Evolutionary conservation across 495 filamentous ascomycete genomes (phyloP).

Genomic region (Tuber microsphaerosporum): DNA sequence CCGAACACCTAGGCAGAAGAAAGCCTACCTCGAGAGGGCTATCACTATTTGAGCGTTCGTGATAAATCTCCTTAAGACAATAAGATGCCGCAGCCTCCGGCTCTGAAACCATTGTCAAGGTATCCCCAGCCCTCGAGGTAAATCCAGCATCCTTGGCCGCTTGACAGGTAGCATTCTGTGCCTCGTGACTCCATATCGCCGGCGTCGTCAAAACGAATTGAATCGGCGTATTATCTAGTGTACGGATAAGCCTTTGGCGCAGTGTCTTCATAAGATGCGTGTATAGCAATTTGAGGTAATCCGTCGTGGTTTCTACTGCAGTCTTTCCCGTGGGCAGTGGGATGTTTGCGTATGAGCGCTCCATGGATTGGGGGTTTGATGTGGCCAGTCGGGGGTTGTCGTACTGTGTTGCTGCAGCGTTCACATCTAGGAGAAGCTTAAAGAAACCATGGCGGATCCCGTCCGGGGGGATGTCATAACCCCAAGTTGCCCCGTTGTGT

Average conservation of each 20-base stretch:
- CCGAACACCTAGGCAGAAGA: not conserved
- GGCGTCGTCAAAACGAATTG: constrained; percentile 43
- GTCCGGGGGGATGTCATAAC: constrained; percentile 16
- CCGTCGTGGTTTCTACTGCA: constrained; percentile 6
- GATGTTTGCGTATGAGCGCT: constrained; percentile 4
- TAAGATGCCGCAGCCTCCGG: constrained; percentile 42
- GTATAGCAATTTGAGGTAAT: constrained; percentile 20
- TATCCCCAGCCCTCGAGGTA: too few relatives aligned
- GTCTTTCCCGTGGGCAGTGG: constrained; percentile 13
- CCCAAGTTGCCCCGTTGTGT: constrained; percentile 6
- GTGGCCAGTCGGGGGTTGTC: constrained; percentile 13
- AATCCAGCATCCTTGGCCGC: too few relatives aligned
- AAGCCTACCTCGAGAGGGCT: constrained; percentile 7
- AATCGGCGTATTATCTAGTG: constrained; percentile 34
- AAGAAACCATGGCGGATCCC: constrained; percentile 16
- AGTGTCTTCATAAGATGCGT: constrained; percentile 14
- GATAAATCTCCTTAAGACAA: constrained; percentile 22
- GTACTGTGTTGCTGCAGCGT: constrained; percentile 6
- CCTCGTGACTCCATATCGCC: too few relatives aligned
- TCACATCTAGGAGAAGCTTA: constrained; percentile 20
- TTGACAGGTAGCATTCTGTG: too few relatives aligned
- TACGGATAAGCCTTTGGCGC: not conserved
- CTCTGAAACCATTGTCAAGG: too few relatives aligned
- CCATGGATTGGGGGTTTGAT: constrained; percentile 8
- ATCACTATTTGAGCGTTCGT: not conserved